Conservation (phyloP, 148 eudicot species). For the Agrostemma githago region DNA sequence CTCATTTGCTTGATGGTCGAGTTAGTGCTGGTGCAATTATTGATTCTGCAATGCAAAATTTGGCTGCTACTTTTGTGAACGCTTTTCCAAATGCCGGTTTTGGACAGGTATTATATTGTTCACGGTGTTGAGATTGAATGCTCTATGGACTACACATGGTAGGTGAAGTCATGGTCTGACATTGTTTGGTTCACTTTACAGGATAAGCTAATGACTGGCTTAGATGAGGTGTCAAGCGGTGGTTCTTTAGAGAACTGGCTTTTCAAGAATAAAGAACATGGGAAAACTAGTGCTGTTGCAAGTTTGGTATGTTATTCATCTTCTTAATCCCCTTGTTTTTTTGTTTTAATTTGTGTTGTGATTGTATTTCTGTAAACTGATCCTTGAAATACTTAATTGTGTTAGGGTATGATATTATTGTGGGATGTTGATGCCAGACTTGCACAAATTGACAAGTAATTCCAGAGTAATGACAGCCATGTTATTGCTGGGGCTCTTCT, state of each 20-base stretch:
- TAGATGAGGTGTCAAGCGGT: constrained; percentile 64
- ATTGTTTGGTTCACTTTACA: constrained; percentile 27
- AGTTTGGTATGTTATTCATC: constrained; percentile 58
- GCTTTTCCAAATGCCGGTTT: constrained; percentile 98
- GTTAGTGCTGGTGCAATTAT: constrained; percentile 83
- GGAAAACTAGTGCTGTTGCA: constrained; percentile 94
- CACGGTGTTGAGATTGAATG: background rate
- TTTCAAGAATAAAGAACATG: constrained; percentile 91
- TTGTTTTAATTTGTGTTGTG: too few species aligned
- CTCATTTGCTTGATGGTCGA: constrained; percentile 91
- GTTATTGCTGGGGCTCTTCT: constrained; percentile 82
- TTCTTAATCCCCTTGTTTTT: background rate
- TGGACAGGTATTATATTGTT: constrained; percentile 57
- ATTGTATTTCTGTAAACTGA: background rate
- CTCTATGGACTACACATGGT: background rate
- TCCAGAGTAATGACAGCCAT: constrained; percentile 79
- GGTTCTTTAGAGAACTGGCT: constrained; percentile 84
- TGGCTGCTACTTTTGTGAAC: constrained; percentile 97
- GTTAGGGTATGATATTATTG: constrained; percentile 88
- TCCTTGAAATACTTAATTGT: constrained; percentile 5
- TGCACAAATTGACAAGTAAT: constrained; percentile 86
- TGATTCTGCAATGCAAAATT: constrained; percentile 93
- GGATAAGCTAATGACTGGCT: constrained; percentile 88
- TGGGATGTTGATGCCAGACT: constrained; percentile 99
- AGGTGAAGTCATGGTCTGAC: background rate